Conservation (phyloP, 768 basidiomycete species). For the Boletus barrowsii region DNA sequence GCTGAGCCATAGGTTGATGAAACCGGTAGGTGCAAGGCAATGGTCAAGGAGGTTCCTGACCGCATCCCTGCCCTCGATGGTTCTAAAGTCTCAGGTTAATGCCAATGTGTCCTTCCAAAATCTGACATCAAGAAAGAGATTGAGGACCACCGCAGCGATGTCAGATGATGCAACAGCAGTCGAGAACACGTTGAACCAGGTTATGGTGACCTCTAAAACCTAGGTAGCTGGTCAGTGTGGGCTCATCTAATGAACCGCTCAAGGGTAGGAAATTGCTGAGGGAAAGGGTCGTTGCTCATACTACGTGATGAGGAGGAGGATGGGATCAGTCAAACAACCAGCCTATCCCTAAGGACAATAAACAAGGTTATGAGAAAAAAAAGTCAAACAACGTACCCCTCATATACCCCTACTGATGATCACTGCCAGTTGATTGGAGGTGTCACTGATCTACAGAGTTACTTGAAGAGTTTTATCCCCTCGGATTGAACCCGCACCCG, state of each 20-base stretch:
- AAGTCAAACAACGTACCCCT: no score
- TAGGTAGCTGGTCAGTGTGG: constrained; percentile 8
- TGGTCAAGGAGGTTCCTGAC: constrained; percentile 40
- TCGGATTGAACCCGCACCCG: no score
- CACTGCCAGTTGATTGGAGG: no score
- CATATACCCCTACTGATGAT: no score
- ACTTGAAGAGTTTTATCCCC: no score
- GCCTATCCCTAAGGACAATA: no score
- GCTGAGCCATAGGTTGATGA: no score
- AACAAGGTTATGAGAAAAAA: no score
- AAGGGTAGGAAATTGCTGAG: constrained; percentile 30
- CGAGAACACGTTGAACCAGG: constrained; percentile 27
- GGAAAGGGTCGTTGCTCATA: constrained; percentile 20
- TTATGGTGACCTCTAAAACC: constrained; percentile 12
- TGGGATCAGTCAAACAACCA: no score
- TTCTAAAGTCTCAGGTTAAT: constrained; percentile 55
- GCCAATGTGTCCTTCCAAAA: constrained; percentile 54
- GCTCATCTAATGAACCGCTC: constrained; percentile 21
- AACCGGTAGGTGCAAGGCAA: constrained; percentile 23
- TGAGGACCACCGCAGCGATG: constrained; percentile 5
- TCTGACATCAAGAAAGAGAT: constrained; percentile 27
- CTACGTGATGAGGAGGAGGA: background rate
- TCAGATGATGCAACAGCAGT: constrained; percentile 17
- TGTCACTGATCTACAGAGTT: no score
- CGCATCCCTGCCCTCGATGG: constrained; percentile 38